phyloP scores from a whole-genome alignment of 2,329 filamentous ascomycete genomes.

The Aureobasidium sp. region DNA sequence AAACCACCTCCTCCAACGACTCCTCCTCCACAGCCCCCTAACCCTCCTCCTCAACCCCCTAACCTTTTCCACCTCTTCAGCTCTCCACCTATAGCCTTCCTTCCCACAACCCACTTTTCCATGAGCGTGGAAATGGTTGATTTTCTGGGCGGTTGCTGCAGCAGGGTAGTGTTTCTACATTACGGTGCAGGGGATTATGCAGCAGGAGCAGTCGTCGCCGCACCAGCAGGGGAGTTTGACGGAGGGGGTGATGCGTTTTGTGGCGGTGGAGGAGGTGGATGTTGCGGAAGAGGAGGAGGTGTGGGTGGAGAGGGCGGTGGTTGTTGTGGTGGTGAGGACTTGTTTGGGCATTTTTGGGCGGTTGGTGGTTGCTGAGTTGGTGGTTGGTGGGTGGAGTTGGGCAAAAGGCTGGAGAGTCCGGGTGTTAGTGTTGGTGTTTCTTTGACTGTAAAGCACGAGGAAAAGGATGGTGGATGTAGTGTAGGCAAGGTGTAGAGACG shows the following conservation, averaged over 20 bases:
- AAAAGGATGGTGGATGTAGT: neutral
- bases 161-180: conserved; percentile 1
- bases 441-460: neutral
- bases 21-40: neutral
- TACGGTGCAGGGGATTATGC: conserved; percentile 15
- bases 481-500: neutral
- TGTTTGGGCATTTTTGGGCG: neutral
- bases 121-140: neutral
- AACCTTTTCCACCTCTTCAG: neutral
- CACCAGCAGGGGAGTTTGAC: conserved; percentile 13
- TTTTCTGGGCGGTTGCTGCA: too few species aligned
- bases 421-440: neutral
- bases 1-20: neutral
- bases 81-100: neutral
- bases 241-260: neutral
- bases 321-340: neutral
- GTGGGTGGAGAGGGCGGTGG: neutral
- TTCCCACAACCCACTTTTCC: neutral
- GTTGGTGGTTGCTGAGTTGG: neutral
- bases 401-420: too few species aligned
- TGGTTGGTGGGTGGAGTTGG: neutral
- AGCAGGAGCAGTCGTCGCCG: conserved; percentile 14
- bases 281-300: neutral
- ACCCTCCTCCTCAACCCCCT: neutral
- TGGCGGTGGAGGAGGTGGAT: neutral